Evolutionary conservation across 164 flowering plant species (phyloP), one percentile per base, ranked within the genome.

Genomic region (Dillenia turbinata): DNA sequence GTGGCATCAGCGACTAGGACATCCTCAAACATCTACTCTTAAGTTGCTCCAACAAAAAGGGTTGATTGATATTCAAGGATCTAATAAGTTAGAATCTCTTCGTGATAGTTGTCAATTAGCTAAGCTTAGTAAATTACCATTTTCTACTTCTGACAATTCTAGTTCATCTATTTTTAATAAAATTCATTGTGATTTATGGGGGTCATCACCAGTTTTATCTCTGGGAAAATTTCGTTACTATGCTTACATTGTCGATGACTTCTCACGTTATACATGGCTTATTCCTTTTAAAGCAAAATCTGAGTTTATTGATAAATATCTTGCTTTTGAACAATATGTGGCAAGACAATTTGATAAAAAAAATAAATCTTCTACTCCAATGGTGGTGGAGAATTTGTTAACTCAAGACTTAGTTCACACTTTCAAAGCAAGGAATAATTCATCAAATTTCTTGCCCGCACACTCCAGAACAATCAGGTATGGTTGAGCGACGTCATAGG

Each of bases 101-200:
- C 3, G 26, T 24, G 26, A 24, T 24, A 24, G 26, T 24, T 24
- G 26, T 24, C 26, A 24, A 24, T 24, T 24, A 24, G 26, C 26
- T 24, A 24, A 24, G 26, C 26, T 24, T 3, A 24, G 26, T 24
- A 24, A 24, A 24, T 24, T 24, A 24, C 3, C 26, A 24, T 24
- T 24, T 24, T 24, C 26, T 24, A 24, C 26, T 24, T 24, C 26
- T 24, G 3, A 48, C 26, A 13, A 49, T 5, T 8, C 9, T 49
- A 10, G 17, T 22, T 3, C 45, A 12, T 2, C 49, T 60, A 15
- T 54, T 49, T 15, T 49, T 8, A 45, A 60, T 9, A 55, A 49
- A 49, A 24, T 48, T 24, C 63, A 48, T 49, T 60, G 54, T 60
- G 63, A 60, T 49, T 49, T 60, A 0, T 49, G 46, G 54, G 54